Percentiles rank a stretch among this genome's conserved stretches.
phyloP scores from a whole-genome alignment of 257 asterid species.

The Fraxinus americana region DNA sequence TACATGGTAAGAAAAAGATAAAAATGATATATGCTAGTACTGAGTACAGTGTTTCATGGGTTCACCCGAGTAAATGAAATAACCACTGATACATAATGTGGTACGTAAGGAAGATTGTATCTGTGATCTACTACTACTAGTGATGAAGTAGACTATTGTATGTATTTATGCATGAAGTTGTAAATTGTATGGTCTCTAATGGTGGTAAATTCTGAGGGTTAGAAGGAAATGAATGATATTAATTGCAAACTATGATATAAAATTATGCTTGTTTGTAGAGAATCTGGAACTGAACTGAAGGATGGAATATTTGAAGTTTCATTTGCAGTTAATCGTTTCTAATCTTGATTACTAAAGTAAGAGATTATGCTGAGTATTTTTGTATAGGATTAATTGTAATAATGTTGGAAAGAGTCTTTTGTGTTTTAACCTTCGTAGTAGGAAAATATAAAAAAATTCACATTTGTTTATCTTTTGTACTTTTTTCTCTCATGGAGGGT shows the following conservation, averaged over 20 bases:
- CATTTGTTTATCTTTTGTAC: not conserved
- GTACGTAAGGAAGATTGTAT: not conserved
- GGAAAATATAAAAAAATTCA: not conserved
- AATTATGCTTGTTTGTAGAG: not conserved
- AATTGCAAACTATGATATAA: not conserved
- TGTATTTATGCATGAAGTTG: not conserved
- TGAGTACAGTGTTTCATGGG: not conserved
- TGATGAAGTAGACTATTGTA: not conserved
- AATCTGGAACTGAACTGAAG: not conserved
- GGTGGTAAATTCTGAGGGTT: not conserved
- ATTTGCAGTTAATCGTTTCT: not conserved
- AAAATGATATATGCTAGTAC: not conserved
- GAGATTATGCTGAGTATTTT: not conserved
- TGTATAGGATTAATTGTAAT: not conserved
- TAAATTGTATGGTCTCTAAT: not conserved
- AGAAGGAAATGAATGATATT: not conserved
- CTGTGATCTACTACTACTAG: not conserved
- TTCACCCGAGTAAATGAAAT: not conserved
- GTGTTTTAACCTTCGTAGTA: not conserved
- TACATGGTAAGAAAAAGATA: not conserved
- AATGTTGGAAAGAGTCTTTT: constrained; percentile 1
- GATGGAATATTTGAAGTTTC: not conserved
- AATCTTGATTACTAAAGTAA: not conserved
- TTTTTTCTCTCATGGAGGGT: not conserved
- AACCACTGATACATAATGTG: not conserved